Evolutionary conservation across 305 asterid genomes (phyloP).

Genomic region (Fraxinus paxiana): DNA sequence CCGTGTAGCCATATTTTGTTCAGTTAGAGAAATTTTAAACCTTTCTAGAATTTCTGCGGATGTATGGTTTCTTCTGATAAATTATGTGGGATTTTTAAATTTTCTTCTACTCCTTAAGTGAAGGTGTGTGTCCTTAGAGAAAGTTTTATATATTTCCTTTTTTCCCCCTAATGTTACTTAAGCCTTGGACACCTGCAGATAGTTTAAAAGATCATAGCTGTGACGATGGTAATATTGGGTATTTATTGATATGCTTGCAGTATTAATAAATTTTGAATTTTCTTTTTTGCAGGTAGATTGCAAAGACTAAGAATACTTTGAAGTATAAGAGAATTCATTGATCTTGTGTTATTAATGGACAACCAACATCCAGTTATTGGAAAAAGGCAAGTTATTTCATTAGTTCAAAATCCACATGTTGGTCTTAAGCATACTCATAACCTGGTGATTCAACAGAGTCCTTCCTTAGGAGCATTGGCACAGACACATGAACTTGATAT

Average conservation of each 20-base stretch:
- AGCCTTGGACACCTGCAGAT: neutral
- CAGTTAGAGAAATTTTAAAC: neutral
- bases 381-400: constrained; percentile 29
- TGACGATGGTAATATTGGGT: neutral
- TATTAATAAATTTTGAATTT: neutral
- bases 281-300: constrained; percentile 18
- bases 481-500: constrained; percentile 30
- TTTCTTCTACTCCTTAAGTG: neutral
- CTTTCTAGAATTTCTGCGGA: neutral
- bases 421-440: constrained; percentile 27
- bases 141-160: neutral
- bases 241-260: neutral
- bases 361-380: constrained; percentile 31
- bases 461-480: constrained; percentile 29
- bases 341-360: constrained; percentile 25
- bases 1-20: neutral
- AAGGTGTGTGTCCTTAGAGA: neutral
- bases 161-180: neutral
- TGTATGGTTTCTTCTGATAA: neutral
- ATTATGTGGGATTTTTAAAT: constrained; percentile 6
- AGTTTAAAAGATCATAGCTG: neutral
- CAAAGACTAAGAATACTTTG: constrained; percentile 13
- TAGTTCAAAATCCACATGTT: constrained; percentile 37
- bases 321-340: neutral
- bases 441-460: constrained; percentile 28